These are phyloP conservation scores for Vigna hirtella DNA, from an alignment of 306 rosid species.

Conservation along the genomic window DNA sequence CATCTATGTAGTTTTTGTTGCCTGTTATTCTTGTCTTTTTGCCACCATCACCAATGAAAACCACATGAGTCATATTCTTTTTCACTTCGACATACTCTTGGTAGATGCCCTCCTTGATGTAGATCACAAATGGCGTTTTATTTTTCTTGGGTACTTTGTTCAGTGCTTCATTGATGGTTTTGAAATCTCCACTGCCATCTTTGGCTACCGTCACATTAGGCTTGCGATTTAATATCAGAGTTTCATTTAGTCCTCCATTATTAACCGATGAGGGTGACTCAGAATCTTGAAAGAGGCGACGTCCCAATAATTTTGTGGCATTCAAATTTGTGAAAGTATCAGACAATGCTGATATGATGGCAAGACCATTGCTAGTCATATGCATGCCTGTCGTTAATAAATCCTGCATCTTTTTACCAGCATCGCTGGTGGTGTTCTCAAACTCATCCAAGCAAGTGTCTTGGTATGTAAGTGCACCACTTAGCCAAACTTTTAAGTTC, in stretches of 20 bases:
- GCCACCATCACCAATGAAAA: slow-evolving; percentile 72
- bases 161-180: slow-evolving; percentile 62
- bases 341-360: not conserved
- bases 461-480: not conserved
- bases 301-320: not conserved
- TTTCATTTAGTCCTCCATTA: not conserved
- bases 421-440: not conserved
- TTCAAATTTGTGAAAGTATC: not conserved
- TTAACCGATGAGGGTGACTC: not conserved
- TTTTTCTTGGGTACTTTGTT: slow-evolving; percentile 49
- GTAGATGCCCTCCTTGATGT: slow-evolving; percentile 68
- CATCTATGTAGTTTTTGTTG: slow-evolving; percentile 56
- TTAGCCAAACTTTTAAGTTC: not conserved
- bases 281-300: not conserved
- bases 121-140: slow-evolving; percentile 53
- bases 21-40: slow-evolving; percentile 64
- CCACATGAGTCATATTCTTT: slow-evolving; percentile 52
- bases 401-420: not conserved
- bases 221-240: not conserved
- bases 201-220: slow-evolving; percentile 58
- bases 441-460: slow-evolving; percentile 67
- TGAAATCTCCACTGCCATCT: slow-evolving; percentile 70
- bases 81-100: slow-evolving; percentile 54
- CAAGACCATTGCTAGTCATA: not conserved
- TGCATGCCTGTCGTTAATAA: not conserved